Percentiles rank a stretch among this genome's conserved stretches.
Conservation (phyloP, 2,329 filamentous ascomycete genomes). For the Metarhizium anisopliae region DNA sequence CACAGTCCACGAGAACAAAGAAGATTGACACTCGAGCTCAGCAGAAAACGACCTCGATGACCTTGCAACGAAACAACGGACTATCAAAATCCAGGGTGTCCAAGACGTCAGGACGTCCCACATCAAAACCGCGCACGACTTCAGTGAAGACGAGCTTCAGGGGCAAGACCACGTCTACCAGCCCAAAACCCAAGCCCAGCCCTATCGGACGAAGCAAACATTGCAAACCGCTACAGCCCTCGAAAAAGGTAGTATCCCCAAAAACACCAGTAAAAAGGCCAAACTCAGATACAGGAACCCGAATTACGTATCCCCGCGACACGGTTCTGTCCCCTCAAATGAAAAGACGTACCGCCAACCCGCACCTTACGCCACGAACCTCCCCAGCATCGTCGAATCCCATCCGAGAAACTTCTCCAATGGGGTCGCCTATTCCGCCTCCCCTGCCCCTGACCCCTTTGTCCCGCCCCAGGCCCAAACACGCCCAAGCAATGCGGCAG, state of each 20-base stretch:
- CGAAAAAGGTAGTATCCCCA: background rate
- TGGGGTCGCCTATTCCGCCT: background rate
- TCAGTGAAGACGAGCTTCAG: background rate
- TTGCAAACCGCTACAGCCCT: background rate
- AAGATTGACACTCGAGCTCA: conserved; percentile 22
- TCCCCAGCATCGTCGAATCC: background rate
- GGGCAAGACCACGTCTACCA: background rate
- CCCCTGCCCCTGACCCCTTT: background rate
- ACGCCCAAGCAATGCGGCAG: background rate
- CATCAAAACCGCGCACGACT: background rate
- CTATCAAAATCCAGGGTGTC: background rate
- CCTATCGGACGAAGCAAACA: background rate
- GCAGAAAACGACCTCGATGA: conserved; percentile 4
- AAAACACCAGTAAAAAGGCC: background rate
- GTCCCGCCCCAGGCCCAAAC: background rate
- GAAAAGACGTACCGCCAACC: background rate
- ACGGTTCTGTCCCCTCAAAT: background rate
- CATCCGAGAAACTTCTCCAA: too few relatives aligned
- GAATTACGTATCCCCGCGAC: background rate
- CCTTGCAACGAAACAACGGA: background rate
- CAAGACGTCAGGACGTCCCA: background rate
- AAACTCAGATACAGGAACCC: background rate
- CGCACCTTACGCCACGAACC: background rate
- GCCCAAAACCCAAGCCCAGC: background rate
- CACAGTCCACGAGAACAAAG: conserved; percentile 14